Base-by-base conservation (phyloP, 352 stramenopile genomes). In the Phytophthora pseudosyringae region DNA sequence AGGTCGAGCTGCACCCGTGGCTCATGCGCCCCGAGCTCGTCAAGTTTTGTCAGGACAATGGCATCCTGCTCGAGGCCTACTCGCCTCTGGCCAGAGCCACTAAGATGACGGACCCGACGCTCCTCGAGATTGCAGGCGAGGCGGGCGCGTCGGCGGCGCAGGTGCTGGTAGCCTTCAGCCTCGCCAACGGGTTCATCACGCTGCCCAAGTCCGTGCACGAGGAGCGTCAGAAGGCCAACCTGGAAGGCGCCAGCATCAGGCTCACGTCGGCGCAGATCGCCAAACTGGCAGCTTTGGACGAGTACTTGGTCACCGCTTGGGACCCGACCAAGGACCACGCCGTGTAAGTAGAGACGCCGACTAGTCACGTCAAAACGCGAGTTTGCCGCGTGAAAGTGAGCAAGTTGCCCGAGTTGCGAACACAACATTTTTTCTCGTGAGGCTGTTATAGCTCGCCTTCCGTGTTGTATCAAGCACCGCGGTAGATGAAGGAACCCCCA, bases 1-100 rank as follows among this genome's bases (percentile, higher is more conserved):
- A 96, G 59, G 78, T 96, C n/a, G 78, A 92, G 44, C 74, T 94
- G 54, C 77, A 93, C 59, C 88, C 85, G 26, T 97, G 83, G 69
- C 64, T 90, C 1, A 80, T 75, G 15, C 80, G 87, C 12, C 48
- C 55, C 18, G 78, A 88, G 28, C 71, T 80, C 5, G 73, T 92
- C 6, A 67, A 81, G 35, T 97, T 84, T 66, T 88, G 75, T 70
- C 45, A 83, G 18, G 9, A 58, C 15, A 45, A 80, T 4, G 68
- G 61, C 12, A 88, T 89, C n/a, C n/a, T 73, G 1, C 57, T 90
- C 1, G 50, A 88, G 54, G 82, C 84, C 13, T 93, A 90, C 59
- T 91, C 80, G n/a, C 77, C 78, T 6, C 51, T 90, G 9, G 79
- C 61, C 4, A 62, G 66, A 21, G 78, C 74, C 9, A 39, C 38